phyloP scores from a whole-genome alignment of 306 rosid genomes.

The Hylodesmum podocarpum region DNA sequence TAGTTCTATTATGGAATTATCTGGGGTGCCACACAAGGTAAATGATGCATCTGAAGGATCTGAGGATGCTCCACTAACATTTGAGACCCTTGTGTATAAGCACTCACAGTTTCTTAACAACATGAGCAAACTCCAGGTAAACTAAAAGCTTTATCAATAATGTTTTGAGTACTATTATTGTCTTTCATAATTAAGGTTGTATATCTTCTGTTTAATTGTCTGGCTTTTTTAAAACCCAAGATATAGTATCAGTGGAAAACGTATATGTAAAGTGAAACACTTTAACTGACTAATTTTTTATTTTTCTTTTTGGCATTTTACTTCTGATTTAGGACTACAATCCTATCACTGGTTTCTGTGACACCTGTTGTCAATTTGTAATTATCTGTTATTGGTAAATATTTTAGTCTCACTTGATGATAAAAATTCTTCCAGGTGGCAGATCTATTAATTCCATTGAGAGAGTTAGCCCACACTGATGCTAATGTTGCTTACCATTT shows the following conservation, averaged over 20 bases:
- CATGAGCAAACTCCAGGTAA: conserved; percentile 96
- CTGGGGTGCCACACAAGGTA: conserved; percentile 71
- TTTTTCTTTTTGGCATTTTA: background rate
- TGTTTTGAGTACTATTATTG: background rate
- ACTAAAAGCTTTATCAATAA: background rate
- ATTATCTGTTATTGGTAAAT: background rate
- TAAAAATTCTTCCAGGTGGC: conserved; percentile 60
- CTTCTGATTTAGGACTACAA: conserved; percentile 12
- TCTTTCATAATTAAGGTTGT: background rate
- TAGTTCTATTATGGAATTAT: conserved; percentile 62
- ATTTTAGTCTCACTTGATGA: background rate
- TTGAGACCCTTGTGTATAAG: conserved; percentile 77
- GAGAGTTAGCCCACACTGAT: conserved; percentile 96
- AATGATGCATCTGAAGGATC: conserved; percentile 73
- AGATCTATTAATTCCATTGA: conserved; percentile 84
- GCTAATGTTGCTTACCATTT: conserved; percentile 98
- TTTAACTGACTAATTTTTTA: background rate
- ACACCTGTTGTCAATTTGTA: background rate
- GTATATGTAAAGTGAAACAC: background rate
- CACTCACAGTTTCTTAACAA: conserved; percentile 84
- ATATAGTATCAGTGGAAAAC: background rate
- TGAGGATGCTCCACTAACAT: conserved; percentile 78
- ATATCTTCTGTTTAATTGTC: background rate
- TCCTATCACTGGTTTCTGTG: conserved; percentile 12
- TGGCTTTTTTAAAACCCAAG: background rate